A percentile compares a stretch with the other conserved stretches of the same genome.
Conservation (phyloP, 75 land plant genomes). For the Pseudotsuga menziesii region DNA sequence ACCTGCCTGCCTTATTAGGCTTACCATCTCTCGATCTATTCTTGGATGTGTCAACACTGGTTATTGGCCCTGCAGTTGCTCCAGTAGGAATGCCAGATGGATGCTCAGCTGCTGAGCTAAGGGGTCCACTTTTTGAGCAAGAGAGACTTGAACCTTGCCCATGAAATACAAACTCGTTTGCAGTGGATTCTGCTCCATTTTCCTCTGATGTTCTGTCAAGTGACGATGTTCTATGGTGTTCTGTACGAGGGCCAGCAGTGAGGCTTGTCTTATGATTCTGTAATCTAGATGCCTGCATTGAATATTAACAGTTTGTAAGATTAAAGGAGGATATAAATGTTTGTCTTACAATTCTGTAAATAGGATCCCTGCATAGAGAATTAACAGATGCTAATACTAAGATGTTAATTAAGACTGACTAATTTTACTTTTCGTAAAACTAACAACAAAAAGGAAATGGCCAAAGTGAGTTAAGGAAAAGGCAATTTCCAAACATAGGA, state of each 20-base stretch:
- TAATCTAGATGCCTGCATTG: conserved; percentile 42
- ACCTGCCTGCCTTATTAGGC: conserved; percentile 39
- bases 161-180: conserved; percentile 54
- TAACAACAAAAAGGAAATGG: not conserved
- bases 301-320: not conserved
- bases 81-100: conserved; percentile 10
- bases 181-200: conserved; percentile 45
- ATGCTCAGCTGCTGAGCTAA: conserved; percentile 18
- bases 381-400: not conserved
- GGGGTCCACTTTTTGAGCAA: conserved; percentile 31
- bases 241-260: conserved; percentile 36
- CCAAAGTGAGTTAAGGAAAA: not conserved
- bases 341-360: no score
- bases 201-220: conserved; percentile 75
- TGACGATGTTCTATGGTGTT: conserved; percentile 69
- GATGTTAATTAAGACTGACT: not conserved
- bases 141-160: conserved; percentile 26
- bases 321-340: no score
- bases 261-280: conserved; percentile 33
- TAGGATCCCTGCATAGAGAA: not conserved
- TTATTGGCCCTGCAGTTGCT: not conserved
- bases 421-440: not conserved
- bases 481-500: not conserved
- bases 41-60: conserved; percentile 32
- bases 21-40: conserved; percentile 47